Evolutionary conservation across 2,329 filamentous ascomycete genomes (phyloP).

Genomic region (Microsporum canis): DNA sequence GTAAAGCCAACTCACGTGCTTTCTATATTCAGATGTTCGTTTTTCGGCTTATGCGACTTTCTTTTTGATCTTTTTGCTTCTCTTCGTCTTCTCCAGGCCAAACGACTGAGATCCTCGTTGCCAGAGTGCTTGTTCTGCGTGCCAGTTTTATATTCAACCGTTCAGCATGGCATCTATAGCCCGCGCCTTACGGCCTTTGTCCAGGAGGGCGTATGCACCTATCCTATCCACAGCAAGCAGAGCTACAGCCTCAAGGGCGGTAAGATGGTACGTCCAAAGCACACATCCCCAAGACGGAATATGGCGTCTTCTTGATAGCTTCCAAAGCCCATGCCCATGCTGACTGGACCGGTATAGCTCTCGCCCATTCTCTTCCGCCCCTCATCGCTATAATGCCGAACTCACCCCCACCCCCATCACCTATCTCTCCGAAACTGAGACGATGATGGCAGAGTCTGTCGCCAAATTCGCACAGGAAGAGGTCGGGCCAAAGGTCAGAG

Average conservation of each 20-base stretch:
- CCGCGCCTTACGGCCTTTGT: slow-evolving; percentile 37
- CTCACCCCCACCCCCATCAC: slow-evolving; percentile 86
- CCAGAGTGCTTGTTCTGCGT: background rate
- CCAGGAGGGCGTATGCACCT: slow-evolving; percentile 27
- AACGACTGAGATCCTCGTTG: background rate
- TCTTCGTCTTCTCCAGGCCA: background rate
- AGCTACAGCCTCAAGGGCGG: slow-evolving; percentile 27
- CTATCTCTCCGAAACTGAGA: slow-evolving; percentile 80
- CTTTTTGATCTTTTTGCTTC: background rate
- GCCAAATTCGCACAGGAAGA: slow-evolving; percentile 82
- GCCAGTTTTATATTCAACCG: background rate
- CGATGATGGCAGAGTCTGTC: slow-evolving; percentile 79
- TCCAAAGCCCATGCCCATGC: background rate
- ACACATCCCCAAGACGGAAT: background rate
- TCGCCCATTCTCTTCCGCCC: slow-evolving; percentile 51
- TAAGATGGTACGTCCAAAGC: slow-evolving; percentile 29
- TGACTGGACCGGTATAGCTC: slow-evolving; percentile 21
- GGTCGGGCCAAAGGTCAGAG: slow-evolving; percentile 79
- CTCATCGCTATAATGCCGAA: slow-evolving; percentile 46
- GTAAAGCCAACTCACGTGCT: background rate
- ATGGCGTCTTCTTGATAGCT: background rate
- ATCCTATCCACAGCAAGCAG: slow-evolving; percentile 31
- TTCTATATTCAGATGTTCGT: background rate
- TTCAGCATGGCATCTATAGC: slow-evolving; percentile 39
- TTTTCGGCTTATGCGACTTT: background rate